Evolutionary conservation across 2,329 filamentous ascomycete species (phyloP), one percentile per base, ranked within the genome.

Genomic region (Arthrobotrys iridis): DNA sequence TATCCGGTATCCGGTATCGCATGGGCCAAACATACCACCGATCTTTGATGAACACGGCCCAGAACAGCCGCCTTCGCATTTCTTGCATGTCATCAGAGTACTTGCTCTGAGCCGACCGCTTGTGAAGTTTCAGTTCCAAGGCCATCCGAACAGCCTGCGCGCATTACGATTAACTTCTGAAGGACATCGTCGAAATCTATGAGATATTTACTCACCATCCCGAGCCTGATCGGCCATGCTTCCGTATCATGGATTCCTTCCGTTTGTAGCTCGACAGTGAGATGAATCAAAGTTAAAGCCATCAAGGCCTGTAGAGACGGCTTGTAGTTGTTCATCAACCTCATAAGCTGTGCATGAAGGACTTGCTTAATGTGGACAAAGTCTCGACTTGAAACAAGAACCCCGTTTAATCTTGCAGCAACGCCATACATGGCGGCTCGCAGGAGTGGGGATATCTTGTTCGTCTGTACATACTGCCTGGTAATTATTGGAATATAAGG

Each of bases 401-500:
- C 77, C 11, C 70, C 72, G 30, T 73, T 77, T 24, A 78, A 40
- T 11, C 77, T 70, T 13, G 78, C 78, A n/a, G 78, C 78, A 2
- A 78, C 76, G 15, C 78, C 78, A 22, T 79, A 79, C 68, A 79
- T 78, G 10, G 78, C 77, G 10, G 77, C 59, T 8, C 75, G 76
- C 24, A 79, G 70, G 30, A 79, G 41, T 58, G 78, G 77, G 48
- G 75, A 52, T 46, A 77, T 77, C 28, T 70, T 71, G 50, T 72
- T 71, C 33, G 65, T 46, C 46, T 77, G 70, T 35, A 78, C 72
- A 48, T 79, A 78, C 20, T 65, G 20, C 18, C 55, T 22, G 20
- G 76, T 78, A 45, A 79, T 78, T 28, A 79, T 79, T 22, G 78
- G 78, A 20, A 79, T 79, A 57, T 78, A 79, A 4, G 78, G 78